These are phyloP conservation scores for Saccharomycopsis crataegensis DNA, from an alignment of 1,139 yeast genomes.

Conservation along the genomic window DNA sequence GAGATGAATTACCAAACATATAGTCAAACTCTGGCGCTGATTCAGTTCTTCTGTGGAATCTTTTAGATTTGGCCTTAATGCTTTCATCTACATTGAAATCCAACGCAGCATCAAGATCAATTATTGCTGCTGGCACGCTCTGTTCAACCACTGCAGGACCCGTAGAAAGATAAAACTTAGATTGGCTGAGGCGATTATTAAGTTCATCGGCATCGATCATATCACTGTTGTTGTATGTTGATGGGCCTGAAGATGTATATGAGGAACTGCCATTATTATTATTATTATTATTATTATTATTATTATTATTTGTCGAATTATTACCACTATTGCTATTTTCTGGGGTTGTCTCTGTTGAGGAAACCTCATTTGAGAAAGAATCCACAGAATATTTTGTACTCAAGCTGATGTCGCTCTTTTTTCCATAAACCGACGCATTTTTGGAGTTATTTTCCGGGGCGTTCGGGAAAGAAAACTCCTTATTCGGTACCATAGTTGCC, in stretches of 20 bases:
- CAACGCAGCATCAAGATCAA: constrained; percentile 54
- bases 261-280: neutral
- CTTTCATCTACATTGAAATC: constrained; percentile 29
- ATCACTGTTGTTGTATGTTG: neutral
- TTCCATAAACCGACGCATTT: constrained; percentile 1
- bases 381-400: constrained; percentile 17
- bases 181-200: constrained; percentile 14
- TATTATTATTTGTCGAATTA: neutral
- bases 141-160: constrained; percentile 23
- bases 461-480: constrained; percentile 11
- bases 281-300: neutral
- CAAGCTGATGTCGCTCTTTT: constrained; percentile 17
- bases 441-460: constrained; percentile 13
- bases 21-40: constrained; percentile 40
- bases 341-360: constrained; percentile 25
- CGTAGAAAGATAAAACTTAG: constrained; percentile 14
- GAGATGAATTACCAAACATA: constrained; percentile 20
- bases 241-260: neutral
- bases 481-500: constrained; percentile 6
- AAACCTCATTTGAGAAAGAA: constrained; percentile 20
- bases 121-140: constrained; percentile 54
- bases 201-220: constrained; percentile 5
- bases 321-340: constrained; percentile 20
- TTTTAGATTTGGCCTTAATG: constrained; percentile 13
- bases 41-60: constrained; percentile 38